Base-by-base conservation (phyloP, 805 yeast genomes). In the Teunomyces barrocoloradensis region DNA sequence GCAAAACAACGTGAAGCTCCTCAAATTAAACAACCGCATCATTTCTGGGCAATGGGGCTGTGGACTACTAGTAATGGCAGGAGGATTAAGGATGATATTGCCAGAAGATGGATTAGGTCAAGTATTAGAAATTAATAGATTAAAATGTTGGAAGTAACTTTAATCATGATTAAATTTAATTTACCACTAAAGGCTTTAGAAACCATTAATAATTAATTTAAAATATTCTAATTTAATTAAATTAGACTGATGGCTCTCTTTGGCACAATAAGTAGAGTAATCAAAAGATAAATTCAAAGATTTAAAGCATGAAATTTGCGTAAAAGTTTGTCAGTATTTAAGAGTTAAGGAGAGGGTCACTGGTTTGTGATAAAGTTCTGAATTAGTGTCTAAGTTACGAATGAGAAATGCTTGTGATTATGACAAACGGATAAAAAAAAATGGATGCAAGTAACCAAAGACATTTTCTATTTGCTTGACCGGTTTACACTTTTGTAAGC, bases 11-110 rank as follows among this genome's bases (percentile, higher is more conserved):
- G 18, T 6, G 9, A 29, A 29, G 29, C 44, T 12, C 82, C 83
- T 1, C 52, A 52, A 12, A 73, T 80, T 49, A 61, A 64, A 21
- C 55, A 58, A 17, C n/a, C 21, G 3, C 69, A 69, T 42, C 87
- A 83, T 59, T 80, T 84, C 55, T 84, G 89, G 89, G 77, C 85
- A n/a, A 60, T 84, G 69, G 87, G 85, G 1, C 49, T 63, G 11
- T 84, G 89, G 89, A 56, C 66, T 1, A 41, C 43, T 7, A 75
- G 75, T 3, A 77, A 77, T 48, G 79, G 80, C 1, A 66, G 62
- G 21, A 61, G 73, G 42, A 46, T 80, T 5, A 78, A 74, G 50
- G 87, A 84, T 56, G 75, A 69, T 21, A 74, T 80, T 42, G 81
- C 86, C 1, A 71, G 67, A 44, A 62, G 71, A 32, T 84, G 89